Evolutionary conservation across 2,329 filamentous ascomycete species (phyloP).

Genomic region (Penicillium sp.): DNA sequence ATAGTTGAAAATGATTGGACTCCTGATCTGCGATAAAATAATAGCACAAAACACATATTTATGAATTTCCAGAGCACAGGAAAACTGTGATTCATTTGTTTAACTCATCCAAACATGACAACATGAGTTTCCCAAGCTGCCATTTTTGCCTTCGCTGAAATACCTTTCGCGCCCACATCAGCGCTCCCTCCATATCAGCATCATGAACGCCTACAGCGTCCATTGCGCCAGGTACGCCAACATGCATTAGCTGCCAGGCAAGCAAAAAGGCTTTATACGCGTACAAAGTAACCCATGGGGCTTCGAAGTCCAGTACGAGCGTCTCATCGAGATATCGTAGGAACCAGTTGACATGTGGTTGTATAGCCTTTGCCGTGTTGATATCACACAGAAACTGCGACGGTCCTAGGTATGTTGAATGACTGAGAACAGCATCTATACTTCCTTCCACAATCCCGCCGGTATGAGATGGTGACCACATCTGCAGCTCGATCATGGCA

Average conservation of each 20-base stretch:
- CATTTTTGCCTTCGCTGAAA: slow-evolving; percentile 31
- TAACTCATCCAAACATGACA: slow-evolving; percentile 30
- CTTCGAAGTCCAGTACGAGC: slow-evolving; percentile 26
- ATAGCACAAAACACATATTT: background rate
- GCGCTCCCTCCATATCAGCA: slow-evolving; percentile 26
- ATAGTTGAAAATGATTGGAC: background rate
- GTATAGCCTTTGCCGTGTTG: slow-evolving; percentile 26
- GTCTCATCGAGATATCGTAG: slow-evolving; percentile 34
- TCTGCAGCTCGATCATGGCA: slow-evolving; percentile 44
- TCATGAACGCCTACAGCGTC: slow-evolving; percentile 30
- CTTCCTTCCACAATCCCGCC: slow-evolving; percentile 39
- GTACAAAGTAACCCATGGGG: slow-evolving; percentile 42
- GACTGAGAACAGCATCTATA: slow-evolving; percentile 36
- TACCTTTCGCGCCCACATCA: slow-evolving; percentile 32
- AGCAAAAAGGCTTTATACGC: slow-evolving; percentile 44
- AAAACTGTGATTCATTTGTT: background rate
- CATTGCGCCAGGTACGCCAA: slow-evolving; percentile 34
- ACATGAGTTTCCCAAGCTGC: slow-evolving; percentile 34
- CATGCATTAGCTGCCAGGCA: slow-evolving; percentile 39
- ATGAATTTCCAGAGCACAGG: background rate
- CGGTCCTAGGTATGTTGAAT: slow-evolving; percentile 32
- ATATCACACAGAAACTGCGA: slow-evolving; percentile 34
- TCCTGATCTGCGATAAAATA: background rate
- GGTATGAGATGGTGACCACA: slow-evolving; percentile 44
- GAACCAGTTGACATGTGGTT: slow-evolving; percentile 43